phyloP scores from a whole-genome alignment of 371 early-diverging fungal species.

The Rhizopus delemar region DNA sequence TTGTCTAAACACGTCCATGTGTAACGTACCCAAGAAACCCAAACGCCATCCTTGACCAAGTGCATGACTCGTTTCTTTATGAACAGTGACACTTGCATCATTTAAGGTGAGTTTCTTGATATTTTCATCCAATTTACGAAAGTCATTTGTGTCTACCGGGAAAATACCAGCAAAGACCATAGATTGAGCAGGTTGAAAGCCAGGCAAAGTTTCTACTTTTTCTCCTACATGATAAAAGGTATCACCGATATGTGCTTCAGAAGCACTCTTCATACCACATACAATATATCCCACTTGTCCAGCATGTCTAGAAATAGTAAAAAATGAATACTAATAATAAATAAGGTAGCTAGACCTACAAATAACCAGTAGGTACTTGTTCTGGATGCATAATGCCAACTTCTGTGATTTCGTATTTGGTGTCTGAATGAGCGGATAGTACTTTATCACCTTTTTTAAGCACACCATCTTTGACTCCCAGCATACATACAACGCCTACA shows the following conservation, averaged over 20 bases:
- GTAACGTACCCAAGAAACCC: constrained; percentile 94
- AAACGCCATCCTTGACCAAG: constrained; percentile 97
- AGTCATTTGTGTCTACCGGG: constrained; percentile 90
- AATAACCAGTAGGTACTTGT: constrained; percentile 67
- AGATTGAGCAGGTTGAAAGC: constrained; percentile 90
- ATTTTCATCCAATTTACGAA: constrained; percentile 84
- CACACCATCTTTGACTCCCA: constrained; percentile 86
- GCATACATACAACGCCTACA: constrained; percentile 91
- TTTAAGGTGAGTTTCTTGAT: constrained; percentile 91
- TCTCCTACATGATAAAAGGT: constrained; percentile 77
- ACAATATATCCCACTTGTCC: constrained; percentile 97
- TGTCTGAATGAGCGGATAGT: constrained; percentile 72
- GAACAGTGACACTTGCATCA: constrained; percentile 89
- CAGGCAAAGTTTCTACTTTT: constrained; percentile 78
- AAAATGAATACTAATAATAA: constrained; percentile 14
- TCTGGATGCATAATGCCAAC: constrained; percentile 97
- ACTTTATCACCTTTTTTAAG: constrained; percentile 86
- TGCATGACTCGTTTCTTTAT: constrained; percentile 85
- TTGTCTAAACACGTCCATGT: constrained; percentile 97
- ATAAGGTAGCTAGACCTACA: constrained; percentile 53
- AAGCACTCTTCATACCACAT: constrained; percentile 89
- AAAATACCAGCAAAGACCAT: constrained; percentile 95
- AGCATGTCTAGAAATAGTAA: constrained; percentile 55
- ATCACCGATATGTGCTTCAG: constrained; percentile 96
- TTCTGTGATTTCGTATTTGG: constrained; percentile 86